Evolutionary conservation across 805 yeast species (phyloP), one percentile per base, ranked within the genome.

Genomic region (Candida stauntonica): DNA sequence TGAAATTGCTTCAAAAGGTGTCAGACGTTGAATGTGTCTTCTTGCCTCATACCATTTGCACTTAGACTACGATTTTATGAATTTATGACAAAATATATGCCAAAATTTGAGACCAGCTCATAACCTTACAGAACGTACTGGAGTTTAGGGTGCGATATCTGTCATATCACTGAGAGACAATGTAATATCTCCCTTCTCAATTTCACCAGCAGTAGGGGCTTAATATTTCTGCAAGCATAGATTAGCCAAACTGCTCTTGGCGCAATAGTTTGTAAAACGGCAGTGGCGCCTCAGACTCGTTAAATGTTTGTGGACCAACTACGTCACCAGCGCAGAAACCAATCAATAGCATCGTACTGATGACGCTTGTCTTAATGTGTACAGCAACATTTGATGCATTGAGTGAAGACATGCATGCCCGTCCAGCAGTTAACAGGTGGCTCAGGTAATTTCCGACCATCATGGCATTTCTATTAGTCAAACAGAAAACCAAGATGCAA

Each of bases 141-240:
- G 48, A 68, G 68, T 15, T 41, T 41, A 35, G 47, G 45, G 39
- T 52, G 44, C 45, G 15, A 39, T 27, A 42, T 70, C 76, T 6
- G 76, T 70, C 51, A 67, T 48, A 45, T 70, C 74, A 14, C 69
- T 66, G 51, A 67, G 67, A 12, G 36, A 35, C 14, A 35, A 17
- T 11, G 17, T 31, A 5, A 27, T 27, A 13, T 39, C 42, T 23
- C 29, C 36, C 16, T 16, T 12, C 8, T 11, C 26, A 11, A 17
- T 33, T 9, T 27, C 23, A 8, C 11, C 28, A 5, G 5, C n/a
- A 5, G 7, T 17, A 11, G 7, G 7, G 24, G 24, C 24, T 21
- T 21, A 8, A 7, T 21, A 11, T 21, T 21, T 21, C 24, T 21
- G 11, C 24, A 11, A 21, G 24, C 24, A 11, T 21, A 21, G 24